A percentile compares a stretch with the other conserved stretches of the same genome.
Evolutionary conservation across 1,284 basidiomycete genomes (phyloP).

Genomic region (Spongiforma sp.): DNA sequence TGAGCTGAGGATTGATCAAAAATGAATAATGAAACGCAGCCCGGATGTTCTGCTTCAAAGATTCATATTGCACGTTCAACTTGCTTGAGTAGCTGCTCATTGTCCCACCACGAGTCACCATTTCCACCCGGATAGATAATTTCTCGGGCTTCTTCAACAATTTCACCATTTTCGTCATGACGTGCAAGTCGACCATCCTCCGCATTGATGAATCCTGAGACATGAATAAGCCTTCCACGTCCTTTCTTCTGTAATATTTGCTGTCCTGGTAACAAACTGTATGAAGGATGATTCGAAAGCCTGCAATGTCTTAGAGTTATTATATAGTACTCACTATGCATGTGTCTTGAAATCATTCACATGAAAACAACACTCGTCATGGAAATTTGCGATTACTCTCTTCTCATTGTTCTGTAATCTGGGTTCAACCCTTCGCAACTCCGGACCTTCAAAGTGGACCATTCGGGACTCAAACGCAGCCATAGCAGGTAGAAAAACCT

Average conservation of each 20-base stretch:
- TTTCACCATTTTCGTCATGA: background rate
- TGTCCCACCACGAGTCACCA: conserved; percentile 15
- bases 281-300: background rate
- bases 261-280: background rate
- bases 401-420: background rate
- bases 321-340: background rate
- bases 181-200: background rate
- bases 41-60: conserved; percentile 20
- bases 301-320: background rate
- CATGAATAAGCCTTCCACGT: background rate
- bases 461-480: background rate
- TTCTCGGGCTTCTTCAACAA: conserved; percentile 9
- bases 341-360: background rate
- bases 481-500: too few species aligned
- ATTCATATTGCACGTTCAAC: conserved; percentile 25
- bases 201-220: background rate
- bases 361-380: background rate
- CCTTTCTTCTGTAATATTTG: background rate
- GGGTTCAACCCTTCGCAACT: background rate
- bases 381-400: background rate
- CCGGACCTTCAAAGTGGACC: background rate
- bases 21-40: conserved; percentile 35
- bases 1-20: conserved; percentile 43
- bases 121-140: conserved; percentile 14
- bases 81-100: conserved; percentile 26